A percentile compares a stretch with the other conserved stretches of the same genome.
Evolutionary conservation across 352 stramenopile genomes (phyloP).

Genomic region (Phytophthora tubulina): DNA sequence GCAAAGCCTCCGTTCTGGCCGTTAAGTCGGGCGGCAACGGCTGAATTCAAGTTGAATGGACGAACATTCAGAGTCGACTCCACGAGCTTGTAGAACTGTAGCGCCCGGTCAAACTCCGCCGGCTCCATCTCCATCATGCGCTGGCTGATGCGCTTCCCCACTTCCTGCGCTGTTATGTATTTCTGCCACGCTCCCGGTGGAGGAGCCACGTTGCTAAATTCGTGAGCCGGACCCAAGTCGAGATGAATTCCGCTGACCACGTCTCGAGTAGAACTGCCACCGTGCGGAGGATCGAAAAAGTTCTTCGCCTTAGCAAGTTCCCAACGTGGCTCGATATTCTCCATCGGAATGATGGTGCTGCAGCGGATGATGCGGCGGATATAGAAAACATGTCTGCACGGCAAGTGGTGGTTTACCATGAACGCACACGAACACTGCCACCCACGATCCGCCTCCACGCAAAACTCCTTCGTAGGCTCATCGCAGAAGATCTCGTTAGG

Average conservation of each 20-base stretch:
- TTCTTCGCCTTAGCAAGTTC: conserved; percentile 31
- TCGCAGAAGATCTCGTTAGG: conserved; percentile 46
- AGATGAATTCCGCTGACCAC: conserved; percentile 1
- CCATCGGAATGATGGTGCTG: conserved; percentile 41
- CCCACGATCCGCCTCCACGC: conserved; percentile 38
- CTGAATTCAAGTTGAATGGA: conserved; percentile 38
- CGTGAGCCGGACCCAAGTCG: background rate
- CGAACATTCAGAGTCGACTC: conserved; percentile 42
- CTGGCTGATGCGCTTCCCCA: conserved; percentile 45
- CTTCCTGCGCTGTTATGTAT: conserved; percentile 40
- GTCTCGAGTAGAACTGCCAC: background rate
- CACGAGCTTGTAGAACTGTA: conserved; percentile 51
- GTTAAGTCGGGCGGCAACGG: conserved; percentile 14
- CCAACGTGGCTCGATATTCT: conserved; percentile 40
- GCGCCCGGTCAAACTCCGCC: conserved; percentile 35
- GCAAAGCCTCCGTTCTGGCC: background rate
- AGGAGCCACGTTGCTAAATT: conserved; percentile 23
- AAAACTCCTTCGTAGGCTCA: conserved; percentile 47
- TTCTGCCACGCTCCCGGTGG: conserved; percentile 44
- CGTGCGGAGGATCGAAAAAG: conserved; percentile 34
- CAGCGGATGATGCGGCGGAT: conserved; percentile 48
- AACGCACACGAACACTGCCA: conserved; percentile 55
- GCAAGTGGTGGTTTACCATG: conserved; percentile 48
- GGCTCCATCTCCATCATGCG: conserved; percentile 46
- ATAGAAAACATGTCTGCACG: conserved; percentile 48